Evolutionary conservation across 2,329 filamentous ascomycete genomes (phyloP).

Genomic region (Teratosphaeria zuluensis): DNA sequence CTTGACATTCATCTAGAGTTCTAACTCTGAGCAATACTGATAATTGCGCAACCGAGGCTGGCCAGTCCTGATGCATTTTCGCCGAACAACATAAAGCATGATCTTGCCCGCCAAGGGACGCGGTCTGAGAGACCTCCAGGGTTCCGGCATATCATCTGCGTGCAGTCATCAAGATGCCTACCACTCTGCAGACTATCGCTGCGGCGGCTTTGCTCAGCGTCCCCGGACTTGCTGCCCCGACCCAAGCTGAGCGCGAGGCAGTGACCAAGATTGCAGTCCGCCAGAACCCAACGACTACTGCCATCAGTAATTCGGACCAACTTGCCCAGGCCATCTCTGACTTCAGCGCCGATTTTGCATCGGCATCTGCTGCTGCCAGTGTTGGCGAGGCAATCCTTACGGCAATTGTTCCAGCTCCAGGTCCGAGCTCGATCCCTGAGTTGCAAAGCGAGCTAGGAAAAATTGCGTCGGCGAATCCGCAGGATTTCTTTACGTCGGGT

Average conservation of each 20-base stretch:
- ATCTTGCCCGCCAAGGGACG: not conserved
- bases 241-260: not conserved
- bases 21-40: not conserved
- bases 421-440: slow-evolving; percentile 12
- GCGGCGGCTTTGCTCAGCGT: not conserved
- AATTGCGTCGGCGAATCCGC: slow-evolving; percentile 10
- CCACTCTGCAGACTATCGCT: not conserved
- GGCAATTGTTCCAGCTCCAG: slow-evolving; percentile 14
- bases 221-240: not conserved
- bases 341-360: slow-evolving; percentile 6
- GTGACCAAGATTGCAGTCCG: not conserved
- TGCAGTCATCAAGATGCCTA: not conserved
- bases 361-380: slow-evolving; percentile 8
- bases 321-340: slow-evolving; percentile 8
- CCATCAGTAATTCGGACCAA: slow-evolving; percentile 5
- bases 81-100: not conserved
- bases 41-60: not conserved
- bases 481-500: slow-evolving; percentile 13
- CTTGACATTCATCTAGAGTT: not conserved
- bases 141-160: not conserved
- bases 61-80: not conserved
- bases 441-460: slow-evolving; percentile 8
- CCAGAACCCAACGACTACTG: slow-evolving; percentile 5
- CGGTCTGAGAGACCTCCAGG: not conserved
- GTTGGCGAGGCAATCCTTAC: slow-evolving; percentile 13